These are phyloP conservation scores for Daldinia childiae DNA, from an alignment of 495 filamentous ascomycete species.

Conservation along the genomic window DNA sequence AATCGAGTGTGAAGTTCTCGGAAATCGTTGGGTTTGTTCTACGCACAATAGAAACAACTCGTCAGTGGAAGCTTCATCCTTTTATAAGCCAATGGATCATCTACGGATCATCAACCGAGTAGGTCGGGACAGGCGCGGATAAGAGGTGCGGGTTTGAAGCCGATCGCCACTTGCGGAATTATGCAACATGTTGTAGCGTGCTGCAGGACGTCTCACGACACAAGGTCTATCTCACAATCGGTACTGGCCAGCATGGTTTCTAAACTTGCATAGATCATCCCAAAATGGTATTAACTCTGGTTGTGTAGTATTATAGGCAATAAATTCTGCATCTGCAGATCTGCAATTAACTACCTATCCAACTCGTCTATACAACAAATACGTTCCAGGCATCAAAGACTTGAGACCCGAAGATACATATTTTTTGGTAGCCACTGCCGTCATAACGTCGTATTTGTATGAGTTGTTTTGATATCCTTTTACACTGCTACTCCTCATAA, in stretches of 20 bases:
- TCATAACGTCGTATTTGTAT: not conserved
- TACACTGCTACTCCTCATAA: not conserved
- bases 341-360: not conserved
- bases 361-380: too few species aligned
- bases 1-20: slow-evolving; percentile 3
- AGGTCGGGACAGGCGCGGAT: not conserved
- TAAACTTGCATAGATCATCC: not conserved
- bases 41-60: not conserved
- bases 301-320: not conserved
- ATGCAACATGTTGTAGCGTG: not conserved
- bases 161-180: not conserved
- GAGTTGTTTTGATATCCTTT: not conserved
- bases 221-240: not conserved
- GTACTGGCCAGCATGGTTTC: not conserved
- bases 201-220: not conserved
- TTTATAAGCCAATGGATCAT: not conserved
- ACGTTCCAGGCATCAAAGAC: not conserved
- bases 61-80: not conserved
- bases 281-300: not conserved
- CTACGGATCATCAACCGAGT: not conserved
- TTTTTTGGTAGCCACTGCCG: not conserved
- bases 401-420: not conserved
- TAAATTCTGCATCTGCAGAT: not conserved
- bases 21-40: not conserved
- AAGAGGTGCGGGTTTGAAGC: not conserved